These are phyloP conservation scores for Naganishia cerealis DNA, from an alignment of 1,284 basidiomycete genomes.

Conservation along the genomic window DNA sequence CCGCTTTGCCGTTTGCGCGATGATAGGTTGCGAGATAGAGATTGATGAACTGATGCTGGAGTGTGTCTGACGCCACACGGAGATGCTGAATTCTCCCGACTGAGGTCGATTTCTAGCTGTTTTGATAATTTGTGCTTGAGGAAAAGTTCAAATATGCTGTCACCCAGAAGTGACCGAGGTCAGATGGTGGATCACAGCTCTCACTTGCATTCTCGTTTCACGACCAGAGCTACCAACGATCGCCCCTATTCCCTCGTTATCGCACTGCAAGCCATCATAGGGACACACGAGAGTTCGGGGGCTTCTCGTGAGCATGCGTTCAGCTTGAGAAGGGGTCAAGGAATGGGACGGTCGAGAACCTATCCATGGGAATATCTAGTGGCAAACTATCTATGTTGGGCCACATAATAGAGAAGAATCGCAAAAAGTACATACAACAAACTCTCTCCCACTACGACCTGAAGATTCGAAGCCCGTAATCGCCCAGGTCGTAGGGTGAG, in stretches of 20 bases:
- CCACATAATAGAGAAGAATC: background rate
- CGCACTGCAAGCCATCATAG: too few species aligned
- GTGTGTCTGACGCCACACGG: background rate
- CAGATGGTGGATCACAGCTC: background rate
- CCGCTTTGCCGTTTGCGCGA: background rate
- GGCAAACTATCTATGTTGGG: background rate
- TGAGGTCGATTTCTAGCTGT: too few species aligned
- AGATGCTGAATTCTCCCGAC: too few species aligned
- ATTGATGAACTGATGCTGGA: background rate
- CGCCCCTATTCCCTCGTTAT: too few species aligned
- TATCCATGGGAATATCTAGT: background rate
- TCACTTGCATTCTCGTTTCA: background rate
- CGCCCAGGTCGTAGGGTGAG: constrained; percentile 24
- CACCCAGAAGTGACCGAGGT: background rate
- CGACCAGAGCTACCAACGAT: background rate
- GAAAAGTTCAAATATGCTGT: too few species aligned
- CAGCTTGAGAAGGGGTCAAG: background rate
- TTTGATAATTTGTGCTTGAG: too few species aligned
- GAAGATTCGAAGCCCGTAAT: constrained; percentile 29
- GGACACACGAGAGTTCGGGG: too few species aligned
- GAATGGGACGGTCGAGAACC: background rate
- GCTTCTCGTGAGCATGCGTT: too few species aligned
- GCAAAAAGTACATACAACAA: background rate
- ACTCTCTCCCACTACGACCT: background rate
- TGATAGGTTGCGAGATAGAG: background rate